Evolutionary conservation across 108 stramenopile genomes (phyloP).

Genomic region (Schizochytrium sp.): DNA sequence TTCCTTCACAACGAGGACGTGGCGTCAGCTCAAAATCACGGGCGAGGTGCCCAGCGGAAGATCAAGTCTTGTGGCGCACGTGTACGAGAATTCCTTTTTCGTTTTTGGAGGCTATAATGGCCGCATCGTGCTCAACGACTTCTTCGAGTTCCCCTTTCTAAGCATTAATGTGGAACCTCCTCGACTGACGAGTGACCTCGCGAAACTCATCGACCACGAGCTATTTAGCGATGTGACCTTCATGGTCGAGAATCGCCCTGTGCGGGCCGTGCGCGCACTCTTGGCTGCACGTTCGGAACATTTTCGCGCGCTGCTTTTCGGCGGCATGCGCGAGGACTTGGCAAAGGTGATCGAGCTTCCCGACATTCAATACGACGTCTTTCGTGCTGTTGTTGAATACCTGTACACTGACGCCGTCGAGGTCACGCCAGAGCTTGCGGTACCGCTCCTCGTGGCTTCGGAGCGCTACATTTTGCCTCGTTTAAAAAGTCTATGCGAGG

Average conservation of each 20-base stretch:
- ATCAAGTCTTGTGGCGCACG: slow-evolving; percentile 77
- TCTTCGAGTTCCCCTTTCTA: slow-evolving; percentile 78
- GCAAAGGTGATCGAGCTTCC: slow-evolving; percentile 50
- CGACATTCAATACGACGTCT: slow-evolving; percentile 64
- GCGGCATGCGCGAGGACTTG: slow-evolving; percentile 33
- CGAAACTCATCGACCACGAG: slow-evolving; percentile 54
- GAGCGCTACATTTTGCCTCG: slow-evolving; percentile 83
- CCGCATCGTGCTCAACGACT: slow-evolving; percentile 75
- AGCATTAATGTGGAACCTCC: slow-evolving; percentile 67
- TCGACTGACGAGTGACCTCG: slow-evolving; percentile 64
- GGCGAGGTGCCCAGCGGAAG: slow-evolving; percentile 64
- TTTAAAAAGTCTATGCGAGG: slow-evolving; percentile 79
- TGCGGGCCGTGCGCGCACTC: slow-evolving; percentile 33
- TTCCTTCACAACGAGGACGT: slow-evolving; percentile 54
- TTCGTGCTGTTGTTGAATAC: slow-evolving; percentile 38
- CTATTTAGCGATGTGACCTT: slow-evolving; percentile 39
- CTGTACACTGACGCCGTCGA: slow-evolving; percentile 38
- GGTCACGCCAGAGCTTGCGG: slow-evolving; percentile 64
- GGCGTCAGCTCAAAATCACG: slow-evolving; percentile 48
- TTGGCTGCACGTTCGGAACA: slow-evolving; percentile 34
- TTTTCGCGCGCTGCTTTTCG: slow-evolving; percentile 46
- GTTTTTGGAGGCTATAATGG: slow-evolving; percentile 80
- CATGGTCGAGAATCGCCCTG: slow-evolving; percentile 35
- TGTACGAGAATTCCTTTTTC: slow-evolving; percentile 71
- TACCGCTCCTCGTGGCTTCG: slow-evolving; percentile 74